These are phyloP conservation scores for Podospora fimiseda DNA, from an alignment of 495 filamentous ascomycete species.

Conservation along the genomic window DNA sequence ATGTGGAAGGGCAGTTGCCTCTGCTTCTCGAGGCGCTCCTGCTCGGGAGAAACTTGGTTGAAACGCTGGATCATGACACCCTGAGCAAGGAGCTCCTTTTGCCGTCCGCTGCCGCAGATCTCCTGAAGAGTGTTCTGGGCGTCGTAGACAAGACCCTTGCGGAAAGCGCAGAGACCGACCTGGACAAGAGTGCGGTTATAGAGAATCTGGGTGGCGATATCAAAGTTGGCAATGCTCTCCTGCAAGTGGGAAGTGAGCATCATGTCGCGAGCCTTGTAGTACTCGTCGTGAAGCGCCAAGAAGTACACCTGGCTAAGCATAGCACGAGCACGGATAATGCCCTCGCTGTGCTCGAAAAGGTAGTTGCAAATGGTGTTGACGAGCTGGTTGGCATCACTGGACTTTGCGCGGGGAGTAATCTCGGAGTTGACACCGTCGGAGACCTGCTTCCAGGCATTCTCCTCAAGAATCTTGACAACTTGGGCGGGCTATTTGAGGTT, in stretches of 20 bases:
- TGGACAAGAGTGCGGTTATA: constrained; percentile 98
- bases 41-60: constrained; percentile 90
- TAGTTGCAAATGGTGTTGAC: constrained; percentile 89
- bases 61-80: constrained; percentile 97
- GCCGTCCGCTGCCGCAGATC: constrained; percentile 91
- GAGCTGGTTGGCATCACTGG: constrained; percentile 60
- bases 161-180: constrained; percentile 97
- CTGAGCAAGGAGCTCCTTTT: constrained; percentile 97
- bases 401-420: constrained; percentile 65
- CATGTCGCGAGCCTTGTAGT: constrained; percentile 95
- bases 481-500: constrained; percentile 60
- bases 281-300: constrained; percentile 92
- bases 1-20: constrained; percentile 98
- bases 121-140: constrained; percentile 94
- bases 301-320: constrained; percentile 99
- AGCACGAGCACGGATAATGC: constrained; percentile 89
- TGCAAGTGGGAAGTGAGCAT: constrained; percentile 99
- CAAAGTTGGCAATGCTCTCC: constrained; percentile 90
- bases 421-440: constrained; percentile 63
- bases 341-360: constrained; percentile 86
- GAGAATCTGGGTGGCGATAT: constrained; percentile 93
- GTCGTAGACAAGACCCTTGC: constrained; percentile 92
- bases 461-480: constrained; percentile 87
- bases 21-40: constrained; percentile 92
- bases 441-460: constrained; percentile 83